phyloP scores from a whole-genome alignment of 75 land plant species.

The Picea glauca region DNA sequence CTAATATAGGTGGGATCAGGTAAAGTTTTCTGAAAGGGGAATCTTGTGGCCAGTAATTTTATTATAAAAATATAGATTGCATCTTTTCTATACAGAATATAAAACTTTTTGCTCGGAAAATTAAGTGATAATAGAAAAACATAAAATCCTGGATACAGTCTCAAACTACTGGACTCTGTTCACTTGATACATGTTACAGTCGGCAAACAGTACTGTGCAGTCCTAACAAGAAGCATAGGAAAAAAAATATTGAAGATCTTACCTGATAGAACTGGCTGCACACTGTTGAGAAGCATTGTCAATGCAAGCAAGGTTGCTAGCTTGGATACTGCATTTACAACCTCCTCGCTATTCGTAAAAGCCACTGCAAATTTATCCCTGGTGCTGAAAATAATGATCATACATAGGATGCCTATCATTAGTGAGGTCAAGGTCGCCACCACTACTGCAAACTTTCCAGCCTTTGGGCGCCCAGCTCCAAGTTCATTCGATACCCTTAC shows the following conservation, averaged over 20 bases:
- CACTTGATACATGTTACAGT: too few relatives aligned
- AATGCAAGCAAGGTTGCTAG: constrained; percentile 23
- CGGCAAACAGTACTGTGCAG: too few relatives aligned
- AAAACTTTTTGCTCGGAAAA: too few relatives aligned
- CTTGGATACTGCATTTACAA: constrained; percentile 16
- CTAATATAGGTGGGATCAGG: too few relatives aligned
- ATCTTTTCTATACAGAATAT: too few relatives aligned
- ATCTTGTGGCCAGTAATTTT: too few relatives aligned
- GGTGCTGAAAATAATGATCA: constrained; percentile 11
- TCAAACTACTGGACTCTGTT: too few relatives aligned
- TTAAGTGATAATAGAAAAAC: too few relatives aligned
- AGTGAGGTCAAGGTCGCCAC: constrained; percentile 19
- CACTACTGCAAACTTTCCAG: constrained; percentile 33
- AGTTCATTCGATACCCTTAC: constrained; percentile 56
- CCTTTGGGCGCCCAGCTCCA: constrained; percentile 44
- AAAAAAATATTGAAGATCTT: background rate
- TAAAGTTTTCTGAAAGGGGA: too few relatives aligned
- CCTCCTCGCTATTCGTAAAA: constrained; percentile 26
- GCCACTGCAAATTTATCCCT: constrained; percentile 23
- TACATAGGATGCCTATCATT: constrained; percentile 23
- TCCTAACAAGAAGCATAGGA: too few relatives aligned
- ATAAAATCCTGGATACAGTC: too few relatives aligned
- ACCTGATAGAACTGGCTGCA: constrained; percentile 43
- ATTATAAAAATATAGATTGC: too few relatives aligned
- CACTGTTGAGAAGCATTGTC: constrained; percentile 24